A percentile compares a stretch with the other conserved stretches of the same genome.
Conservation (phyloP, 208 protist species). For the Crithidia thermophila region DNA sequence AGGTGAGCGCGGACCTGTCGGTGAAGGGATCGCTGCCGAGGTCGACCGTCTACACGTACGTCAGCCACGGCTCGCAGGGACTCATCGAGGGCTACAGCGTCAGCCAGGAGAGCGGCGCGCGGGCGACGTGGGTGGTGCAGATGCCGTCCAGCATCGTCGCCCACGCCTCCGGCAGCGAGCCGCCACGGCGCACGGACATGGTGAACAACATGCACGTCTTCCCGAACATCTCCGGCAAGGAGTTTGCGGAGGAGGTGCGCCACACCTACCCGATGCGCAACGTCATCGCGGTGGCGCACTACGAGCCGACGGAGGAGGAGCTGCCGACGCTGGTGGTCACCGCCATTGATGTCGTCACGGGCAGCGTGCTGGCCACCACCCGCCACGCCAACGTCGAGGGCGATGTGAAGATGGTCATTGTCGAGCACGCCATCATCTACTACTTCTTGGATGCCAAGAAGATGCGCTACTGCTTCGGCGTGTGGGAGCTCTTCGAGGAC, state of each 20-base stretch:
- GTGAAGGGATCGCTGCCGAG: conserved; percentile 34
- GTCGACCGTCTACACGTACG: conserved; percentile 45
- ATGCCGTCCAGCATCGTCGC: conserved; percentile 72
- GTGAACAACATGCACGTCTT: conserved; percentile 81
- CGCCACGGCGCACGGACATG: conserved; percentile 48
- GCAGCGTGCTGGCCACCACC: conserved; percentile 73
- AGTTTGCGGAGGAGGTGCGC: conserved; percentile 75
- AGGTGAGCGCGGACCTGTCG: conserved; percentile 41
- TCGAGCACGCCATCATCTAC: conserved; percentile 85
- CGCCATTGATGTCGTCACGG: conserved; percentile 82
- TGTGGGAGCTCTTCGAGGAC: conserved; percentile 90
- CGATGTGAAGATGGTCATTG: conserved; percentile 74
- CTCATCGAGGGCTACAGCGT: conserved; percentile 63
- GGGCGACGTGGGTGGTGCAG: conserved; percentile 59
- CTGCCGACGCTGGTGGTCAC: conserved; percentile 73
- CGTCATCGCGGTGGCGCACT: conserved; percentile 80
- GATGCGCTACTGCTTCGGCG: conserved; percentile 84
- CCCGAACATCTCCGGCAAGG: conserved; percentile 64
- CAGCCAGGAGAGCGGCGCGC: conserved; percentile 26
- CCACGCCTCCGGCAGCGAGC: conserved; percentile 58
- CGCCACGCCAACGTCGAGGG: conserved; percentile 83
- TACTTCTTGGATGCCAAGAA: conserved; percentile 86
- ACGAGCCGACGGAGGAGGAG: conserved; percentile 64
- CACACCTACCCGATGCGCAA: conserved; percentile 85
- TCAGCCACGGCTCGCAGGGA: conserved; percentile 37